Percentiles rank a stretch among this genome's conserved stretches.
Conservation (phyloP, 208 protist genomes). For the Leishmania tarentolae region DNA sequence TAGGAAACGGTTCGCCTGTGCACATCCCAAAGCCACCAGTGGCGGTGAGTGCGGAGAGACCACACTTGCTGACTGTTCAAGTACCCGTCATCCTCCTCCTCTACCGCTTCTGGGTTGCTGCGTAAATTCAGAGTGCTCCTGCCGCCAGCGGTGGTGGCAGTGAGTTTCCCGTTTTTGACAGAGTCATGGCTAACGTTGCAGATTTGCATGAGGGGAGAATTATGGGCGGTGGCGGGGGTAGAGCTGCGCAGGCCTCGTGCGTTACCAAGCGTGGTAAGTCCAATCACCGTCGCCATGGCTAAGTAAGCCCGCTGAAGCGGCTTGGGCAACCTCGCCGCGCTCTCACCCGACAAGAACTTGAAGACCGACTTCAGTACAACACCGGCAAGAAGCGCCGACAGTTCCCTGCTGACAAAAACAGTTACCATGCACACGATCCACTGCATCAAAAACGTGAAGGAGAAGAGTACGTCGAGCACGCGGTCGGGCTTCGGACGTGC, state of each 20-base stretch:
- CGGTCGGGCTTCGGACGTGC: constrained; percentile 23
- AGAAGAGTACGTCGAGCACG: constrained; percentile 29
- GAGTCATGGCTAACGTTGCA: not conserved
- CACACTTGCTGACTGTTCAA: constrained; percentile 43
- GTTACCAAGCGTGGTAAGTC: constrained; percentile 38
- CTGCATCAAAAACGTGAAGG: constrained; percentile 39
- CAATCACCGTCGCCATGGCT: constrained; percentile 29
- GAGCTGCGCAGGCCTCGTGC: constrained; percentile 25
- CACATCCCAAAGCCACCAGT: constrained; percentile 81
- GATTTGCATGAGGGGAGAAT: constrained; percentile 26
- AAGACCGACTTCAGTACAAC: constrained; percentile 46
- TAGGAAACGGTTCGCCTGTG: constrained; percentile 59
- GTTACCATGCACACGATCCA: constrained; percentile 48
- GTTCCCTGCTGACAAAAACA: constrained; percentile 50
- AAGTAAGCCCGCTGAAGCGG: constrained; percentile 31
- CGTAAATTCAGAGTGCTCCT: not conserved
- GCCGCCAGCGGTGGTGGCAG: not conserved
- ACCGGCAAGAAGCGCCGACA: constrained; percentile 30
- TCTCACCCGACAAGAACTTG: constrained; percentile 40
- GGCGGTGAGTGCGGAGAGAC: constrained; percentile 61
- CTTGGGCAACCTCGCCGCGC: constrained; percentile 25
- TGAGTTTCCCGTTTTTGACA: not conserved
- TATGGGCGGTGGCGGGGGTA: constrained; percentile 36
- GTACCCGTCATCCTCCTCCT: constrained; percentile 49
- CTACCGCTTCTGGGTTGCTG: constrained; percentile 13